These are phyloP conservation scores for Leptomonas seymouri DNA, from an alignment of 208 protist species.

Conservation along the genomic window DNA sequence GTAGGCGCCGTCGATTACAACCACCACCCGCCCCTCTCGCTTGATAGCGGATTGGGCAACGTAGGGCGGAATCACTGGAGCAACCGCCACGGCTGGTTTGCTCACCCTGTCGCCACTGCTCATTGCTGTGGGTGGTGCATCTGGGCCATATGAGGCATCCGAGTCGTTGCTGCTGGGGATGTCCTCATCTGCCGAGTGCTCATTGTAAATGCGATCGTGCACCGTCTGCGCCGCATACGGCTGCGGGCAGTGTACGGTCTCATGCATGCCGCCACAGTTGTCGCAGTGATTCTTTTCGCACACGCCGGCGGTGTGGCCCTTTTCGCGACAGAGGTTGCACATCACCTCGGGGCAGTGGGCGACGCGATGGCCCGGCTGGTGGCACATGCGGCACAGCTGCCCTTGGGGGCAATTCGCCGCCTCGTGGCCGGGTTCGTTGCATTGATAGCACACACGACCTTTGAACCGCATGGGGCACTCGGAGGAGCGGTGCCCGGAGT, in stretches of 20 bases:
- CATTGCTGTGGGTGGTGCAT: background rate
- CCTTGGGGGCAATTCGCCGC: slow-evolving; percentile 77
- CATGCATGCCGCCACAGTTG: slow-evolving; percentile 51
- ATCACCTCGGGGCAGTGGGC: slow-evolving; percentile 74
- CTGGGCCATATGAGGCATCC: background rate
- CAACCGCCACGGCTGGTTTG: background rate
- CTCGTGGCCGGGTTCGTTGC: slow-evolving; percentile 87
- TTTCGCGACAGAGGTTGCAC: slow-evolving; percentile 76
- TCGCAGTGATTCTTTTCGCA: slow-evolving; percentile 55
- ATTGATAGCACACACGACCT: slow-evolving; percentile 88
- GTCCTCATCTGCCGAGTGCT: slow-evolving; percentile 13
- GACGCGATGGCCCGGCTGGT: slow-evolving; percentile 71
- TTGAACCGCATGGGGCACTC: slow-evolving; percentile 78
- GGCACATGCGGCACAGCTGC: slow-evolving; percentile 82
- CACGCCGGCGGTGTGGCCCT: slow-evolving; percentile 76
- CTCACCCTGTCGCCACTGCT: background rate
- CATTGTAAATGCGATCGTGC: slow-evolving; percentile 30
- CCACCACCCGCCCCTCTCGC: slow-evolving; percentile 56
- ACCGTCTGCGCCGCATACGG: slow-evolving; percentile 5
- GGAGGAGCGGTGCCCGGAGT: slow-evolving; percentile 72
- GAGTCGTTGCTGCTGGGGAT: slow-evolving; percentile 9
- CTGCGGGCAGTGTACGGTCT: slow-evolving; percentile 39
- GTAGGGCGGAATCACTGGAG: slow-evolving; percentile 46
- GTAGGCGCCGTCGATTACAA: slow-evolving; percentile 87
- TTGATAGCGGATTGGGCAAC: slow-evolving; percentile 25